phyloP scores from a whole-genome alignment of 1,284 basidiomycete genomes.

The Cryptococcus sp. region DNA sequence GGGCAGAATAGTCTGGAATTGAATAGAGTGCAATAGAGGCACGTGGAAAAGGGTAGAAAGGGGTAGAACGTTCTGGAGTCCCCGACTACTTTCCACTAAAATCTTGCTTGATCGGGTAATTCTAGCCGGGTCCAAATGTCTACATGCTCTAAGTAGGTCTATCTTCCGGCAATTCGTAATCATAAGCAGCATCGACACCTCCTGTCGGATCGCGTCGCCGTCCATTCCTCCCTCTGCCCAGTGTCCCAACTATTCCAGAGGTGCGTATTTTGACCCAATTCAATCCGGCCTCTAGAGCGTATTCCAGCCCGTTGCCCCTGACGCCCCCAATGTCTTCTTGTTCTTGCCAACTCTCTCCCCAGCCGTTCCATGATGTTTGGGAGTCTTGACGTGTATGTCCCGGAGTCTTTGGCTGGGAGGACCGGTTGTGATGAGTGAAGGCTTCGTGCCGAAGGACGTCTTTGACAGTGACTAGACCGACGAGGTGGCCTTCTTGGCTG shows the following conservation, averaged over 20 bases:
- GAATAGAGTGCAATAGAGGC: no score
- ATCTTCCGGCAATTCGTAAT: constrained; percentile 16
- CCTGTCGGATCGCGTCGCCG: background rate
- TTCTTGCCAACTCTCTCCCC: constrained; percentile 1
- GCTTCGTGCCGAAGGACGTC: constrained; percentile 81
- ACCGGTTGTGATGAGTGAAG: constrained; percentile 15
- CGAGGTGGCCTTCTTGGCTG: constrained; percentile 73
- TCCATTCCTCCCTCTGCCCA: constrained; percentile 1
- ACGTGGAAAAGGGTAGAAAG: no score
- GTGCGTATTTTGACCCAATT: constrained; percentile 13
- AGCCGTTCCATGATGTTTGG: constrained; percentile 1
- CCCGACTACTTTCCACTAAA: no score
- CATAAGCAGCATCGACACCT: constrained; percentile 7
- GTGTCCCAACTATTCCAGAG: background rate
- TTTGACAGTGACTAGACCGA: constrained; percentile 90
- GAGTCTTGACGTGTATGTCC: constrained; percentile 5
- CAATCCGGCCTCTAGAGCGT: constrained; percentile 17
- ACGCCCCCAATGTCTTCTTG: constrained; percentile 1
- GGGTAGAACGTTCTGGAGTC: no score
- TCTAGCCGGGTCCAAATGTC: no score
- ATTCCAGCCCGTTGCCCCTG: constrained; percentile 13
- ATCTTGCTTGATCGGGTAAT: no score
- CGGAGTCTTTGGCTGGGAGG: constrained; percentile 1
- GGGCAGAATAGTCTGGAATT: no score
- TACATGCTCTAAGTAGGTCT: background rate